Base-by-base conservation (phyloP, 2,329 filamentous ascomycete genomes). In the Endothia cerciana region DNA sequence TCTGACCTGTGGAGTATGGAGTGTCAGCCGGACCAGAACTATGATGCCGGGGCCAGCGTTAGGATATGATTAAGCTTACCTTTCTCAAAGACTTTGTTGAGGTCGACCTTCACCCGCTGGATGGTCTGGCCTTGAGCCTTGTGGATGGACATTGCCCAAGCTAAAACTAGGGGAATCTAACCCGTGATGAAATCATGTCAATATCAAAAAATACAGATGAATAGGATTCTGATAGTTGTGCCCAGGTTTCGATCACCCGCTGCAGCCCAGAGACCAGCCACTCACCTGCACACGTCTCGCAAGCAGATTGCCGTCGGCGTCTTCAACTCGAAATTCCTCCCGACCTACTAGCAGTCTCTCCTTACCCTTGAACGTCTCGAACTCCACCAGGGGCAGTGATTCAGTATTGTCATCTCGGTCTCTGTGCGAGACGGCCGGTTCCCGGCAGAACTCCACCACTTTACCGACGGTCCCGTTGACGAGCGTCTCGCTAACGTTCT, bases 381-480 rank as follows among this genome's bases (percentile, higher is more conserved):
- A 67, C 45, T 65, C 63, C 2, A 67, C 59, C 5, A 67, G 55
- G 7, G 65, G 65, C n/a, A 65, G 19, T 45, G 63, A 2, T 19
- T 67, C 45, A 19, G 10, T 19, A 28, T 60, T 33, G 2, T 41
- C 55, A 3, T 15, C 47, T 13, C 47, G 30, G 2, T 25, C 7
- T 3, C 45, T 58, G 10, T 36, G 10, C 22, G 49, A 38, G 11
- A 28, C 33, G 2, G 36, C 28, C 5, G 60, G 36, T 8, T 57
- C 40, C 13, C 36, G 17, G 17, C 22, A 55, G 17, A 93, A 92
- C 11, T 84, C 87, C n/a, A 89, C 81, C n/a, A 93, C 86, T 67
- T 86, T 87, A 17, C 90, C 90, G 22, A 92, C 79, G 0, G 89
- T 91, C 6, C 90, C 90, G 72, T 93, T 93, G 68, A 92, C 90